A percentile compares a stretch with the other conserved stretches of the same genome.
phyloP scores from a whole-genome alignment of 2,329 filamentous ascomycete genomes.

The Pseudogymnoascus verrucosus region DNA sequence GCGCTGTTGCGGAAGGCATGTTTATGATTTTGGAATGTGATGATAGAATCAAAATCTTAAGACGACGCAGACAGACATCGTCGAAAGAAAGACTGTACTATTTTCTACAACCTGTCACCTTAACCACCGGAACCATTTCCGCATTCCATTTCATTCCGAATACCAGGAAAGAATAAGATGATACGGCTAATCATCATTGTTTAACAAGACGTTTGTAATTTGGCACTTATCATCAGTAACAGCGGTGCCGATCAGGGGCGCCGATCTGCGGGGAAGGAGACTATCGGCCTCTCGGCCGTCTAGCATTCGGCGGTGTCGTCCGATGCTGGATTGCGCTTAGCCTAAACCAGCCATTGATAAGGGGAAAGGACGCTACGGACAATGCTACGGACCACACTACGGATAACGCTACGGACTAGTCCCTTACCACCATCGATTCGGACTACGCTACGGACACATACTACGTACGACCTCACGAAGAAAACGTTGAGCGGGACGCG shows the following conservation, averaged over 20 bases:
- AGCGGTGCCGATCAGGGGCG: not conserved
- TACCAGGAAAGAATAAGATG: not conserved
- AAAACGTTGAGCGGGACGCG: not conserved
- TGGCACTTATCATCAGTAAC: not conserved
- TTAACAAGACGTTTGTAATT: not conserved
- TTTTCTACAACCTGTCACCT: not conserved
- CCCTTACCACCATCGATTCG: not conserved
- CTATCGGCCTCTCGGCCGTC: not conserved
- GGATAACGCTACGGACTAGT: not conserved
- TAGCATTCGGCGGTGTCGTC: not conserved
- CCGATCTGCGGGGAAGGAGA: not conserved
- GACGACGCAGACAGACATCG: not conserved
- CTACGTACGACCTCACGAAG: not conserved
- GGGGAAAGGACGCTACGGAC: not conserved
- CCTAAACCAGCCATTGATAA: not conserved
- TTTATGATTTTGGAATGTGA: not conserved
- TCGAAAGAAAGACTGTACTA: not conserved
- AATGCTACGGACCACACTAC: not conserved
- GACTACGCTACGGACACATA: not conserved
- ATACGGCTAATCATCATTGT: not conserved
- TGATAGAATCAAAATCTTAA: not conserved
- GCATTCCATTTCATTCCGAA: not conserved
- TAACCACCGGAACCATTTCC: not conserved
- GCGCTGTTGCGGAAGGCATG: not conserved
- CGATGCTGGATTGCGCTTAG: not conserved